These are phyloP conservation scores for Blastomyces parvus DNA, from an alignment of 2,329 filamentous ascomycete genomes.

Conservation along the genomic window DNA sequence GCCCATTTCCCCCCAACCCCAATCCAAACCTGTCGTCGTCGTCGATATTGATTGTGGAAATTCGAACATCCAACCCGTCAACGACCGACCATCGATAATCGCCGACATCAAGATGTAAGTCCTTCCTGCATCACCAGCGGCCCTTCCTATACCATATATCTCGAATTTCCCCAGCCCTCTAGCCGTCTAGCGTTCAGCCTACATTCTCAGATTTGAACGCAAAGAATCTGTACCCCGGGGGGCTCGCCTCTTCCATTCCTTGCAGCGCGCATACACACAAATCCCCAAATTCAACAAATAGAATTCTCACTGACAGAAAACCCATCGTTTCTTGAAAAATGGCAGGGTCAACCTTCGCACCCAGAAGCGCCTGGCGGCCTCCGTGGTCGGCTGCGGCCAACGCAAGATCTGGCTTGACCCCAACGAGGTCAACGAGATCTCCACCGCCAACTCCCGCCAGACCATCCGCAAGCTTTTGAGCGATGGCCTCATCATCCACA, in stretches of 20 bases:
- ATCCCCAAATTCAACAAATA: constrained; percentile 30
- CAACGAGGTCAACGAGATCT: constrained; percentile 98
- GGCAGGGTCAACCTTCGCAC: constrained; percentile 97
- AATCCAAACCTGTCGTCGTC: not conserved
- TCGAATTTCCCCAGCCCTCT: not conserved
- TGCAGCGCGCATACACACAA: constrained; percentile 19
- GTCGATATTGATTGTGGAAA: constrained; percentile 11
- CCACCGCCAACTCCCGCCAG: constrained; percentile 99
- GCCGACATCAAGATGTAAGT: constrained; percentile 21
- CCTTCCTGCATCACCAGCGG: constrained; percentile 1
- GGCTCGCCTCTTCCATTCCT: not conserved
- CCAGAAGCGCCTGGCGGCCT: constrained; percentile 99
- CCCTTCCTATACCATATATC: not conserved
- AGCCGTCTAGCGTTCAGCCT: not conserved
- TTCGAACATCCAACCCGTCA: constrained; percentile 17
- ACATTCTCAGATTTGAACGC: not conserved
- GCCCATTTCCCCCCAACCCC: not conserved
- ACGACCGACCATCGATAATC: constrained; percentile 16
- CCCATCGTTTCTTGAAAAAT: constrained; percentile 18
- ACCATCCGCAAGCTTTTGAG: constrained; percentile 98
- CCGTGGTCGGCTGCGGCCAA: constrained; percentile 98
- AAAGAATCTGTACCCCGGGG: not conserved
- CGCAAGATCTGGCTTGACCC: constrained; percentile 99
- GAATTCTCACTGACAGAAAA: constrained; percentile 13
- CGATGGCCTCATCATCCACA: constrained; percentile 99